Evolutionary conservation across 176 grass and related monocot species (phyloP).

Genomic region (Aegilops speltoides): DNA sequence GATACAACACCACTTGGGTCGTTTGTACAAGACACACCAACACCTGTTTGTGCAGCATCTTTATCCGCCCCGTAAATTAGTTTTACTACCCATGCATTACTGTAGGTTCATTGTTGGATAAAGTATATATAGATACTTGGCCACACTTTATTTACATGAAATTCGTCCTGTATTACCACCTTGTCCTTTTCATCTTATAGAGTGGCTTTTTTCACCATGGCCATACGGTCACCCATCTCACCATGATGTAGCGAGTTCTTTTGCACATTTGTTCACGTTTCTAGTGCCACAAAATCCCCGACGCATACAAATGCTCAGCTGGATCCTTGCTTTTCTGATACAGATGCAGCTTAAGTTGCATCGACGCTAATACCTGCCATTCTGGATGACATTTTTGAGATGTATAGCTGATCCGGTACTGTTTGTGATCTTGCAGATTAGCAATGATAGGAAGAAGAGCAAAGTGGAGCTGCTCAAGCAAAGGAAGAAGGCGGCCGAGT

Average conservation of each 20-base stretch:
- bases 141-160: background rate
- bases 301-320: no score
- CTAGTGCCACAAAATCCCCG: no score
- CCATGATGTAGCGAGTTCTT: no score
- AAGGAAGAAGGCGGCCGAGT: conserved; percentile 68
- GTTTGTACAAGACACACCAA: background rate
- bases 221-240: no score
- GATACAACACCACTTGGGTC: background rate
- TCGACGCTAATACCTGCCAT: background rate
- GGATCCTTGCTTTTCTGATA: no score
- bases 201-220: no score
- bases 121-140: background rate
- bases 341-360: no score
- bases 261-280: no score
- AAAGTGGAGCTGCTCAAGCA: conserved; percentile 61
- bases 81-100: background rate
- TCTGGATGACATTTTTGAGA: background rate
- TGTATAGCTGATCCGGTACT: background rate
- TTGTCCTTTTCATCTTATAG: no score
- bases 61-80: background rate
- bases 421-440: conserved; percentile 38
- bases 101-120: background rate
- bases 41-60: background rate
- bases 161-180: no score
- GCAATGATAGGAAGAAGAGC: conserved; percentile 41